Evolutionary conservation across 129 eudicot genomes (phyloP).

Genomic region (Flaveria linearis): DNA sequence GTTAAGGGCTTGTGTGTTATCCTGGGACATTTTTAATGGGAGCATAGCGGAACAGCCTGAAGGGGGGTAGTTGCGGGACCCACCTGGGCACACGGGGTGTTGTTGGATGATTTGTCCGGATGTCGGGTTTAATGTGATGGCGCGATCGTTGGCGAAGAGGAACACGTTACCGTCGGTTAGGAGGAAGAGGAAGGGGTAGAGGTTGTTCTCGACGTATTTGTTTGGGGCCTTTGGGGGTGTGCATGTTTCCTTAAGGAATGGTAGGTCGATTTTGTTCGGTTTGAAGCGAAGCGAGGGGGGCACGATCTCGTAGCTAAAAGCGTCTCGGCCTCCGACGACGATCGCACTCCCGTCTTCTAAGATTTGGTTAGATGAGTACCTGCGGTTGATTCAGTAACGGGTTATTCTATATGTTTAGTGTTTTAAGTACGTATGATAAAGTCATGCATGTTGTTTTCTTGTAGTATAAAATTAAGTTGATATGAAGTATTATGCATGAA

Average conservation of each 20-base stretch:
- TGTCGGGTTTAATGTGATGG: slow-evolving; percentile 37
- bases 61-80: slow-evolving; percentile 75
- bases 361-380: slow-evolving; percentile 61
- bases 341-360: slow-evolving; percentile 61
- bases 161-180: slow-evolving; percentile 65
- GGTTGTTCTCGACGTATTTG: slow-evolving; percentile 54
- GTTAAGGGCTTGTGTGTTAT: slow-evolving; percentile 2
- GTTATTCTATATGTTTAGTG: too few relatives aligned
- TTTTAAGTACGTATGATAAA: too few relatives aligned
- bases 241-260: slow-evolving; percentile 55
- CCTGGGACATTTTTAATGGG: slow-evolving; percentile 39
- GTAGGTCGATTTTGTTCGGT: slow-evolving; percentile 39
- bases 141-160: slow-evolving; percentile 54
- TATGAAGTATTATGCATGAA: too few relatives aligned
- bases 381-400: not conserved
- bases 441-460: too few relatives aligned
- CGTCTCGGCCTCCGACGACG: slow-evolving; percentile 64
- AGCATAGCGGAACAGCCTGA: slow-evolving; percentile 57
- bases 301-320: slow-evolving; percentile 56
- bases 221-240: slow-evolving; percentile 38
- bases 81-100: slow-evolving; percentile 51
- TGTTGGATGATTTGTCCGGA: slow-evolving; percentile 30
- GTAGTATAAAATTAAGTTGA: too few relatives aligned
- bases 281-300: slow-evolving; percentile 45
- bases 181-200: slow-evolving; percentile 67